Evolutionary conservation across 768 basidiomycete species (phyloP), one percentile per base, ranked within the genome.

Genomic region (Suillus paluster): DNA sequence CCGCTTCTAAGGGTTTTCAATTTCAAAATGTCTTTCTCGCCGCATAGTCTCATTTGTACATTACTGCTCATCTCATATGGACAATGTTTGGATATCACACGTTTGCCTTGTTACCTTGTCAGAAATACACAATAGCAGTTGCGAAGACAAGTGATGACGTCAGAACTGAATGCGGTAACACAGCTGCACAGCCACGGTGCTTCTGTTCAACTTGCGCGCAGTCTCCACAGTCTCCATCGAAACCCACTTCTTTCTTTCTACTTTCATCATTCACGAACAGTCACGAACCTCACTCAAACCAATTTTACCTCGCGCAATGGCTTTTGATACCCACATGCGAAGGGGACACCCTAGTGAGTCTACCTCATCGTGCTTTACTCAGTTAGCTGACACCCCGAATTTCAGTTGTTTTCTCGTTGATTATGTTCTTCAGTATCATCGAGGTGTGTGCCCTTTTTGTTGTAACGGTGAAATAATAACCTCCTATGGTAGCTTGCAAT

Each of bases 351-450:
- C 86, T 14, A 79, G 87, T 88, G 66, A 54, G 85, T 70, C 21
- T 36, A 12, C 4, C 6, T 57, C 25, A 41, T 27, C 15, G 30
- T 19, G 3, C 33, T 53, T 27, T 23, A 38, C 38, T 25, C 38
- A 30, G 5, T 10, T 50, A 6, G 57, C 53, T 63, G 44, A 60
- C 54, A 59, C 63, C 50, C 21, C 46, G 62, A 7, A 61, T 84
- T 83, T 84, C 69, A 77, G 84, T 63, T 83, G 88, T 69, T 76
- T 80, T 58, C 66, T 87, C 60, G 75, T 87, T 60, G 75, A 70
- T 76, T 21, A 55, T 88, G 56, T n/a, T 88, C 49, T 85, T 89
- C 73, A 80, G 82, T 36, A 82, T 89, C 66, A 84, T 92, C 64
- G 85, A 90, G 79, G 90, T 88, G 58, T 19, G 78, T 66, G 10